Evolutionary conservation across 345 rosid species (phyloP), one percentile per base, ranked within the genome.

Genomic region (Triadica sebifera): DNA sequence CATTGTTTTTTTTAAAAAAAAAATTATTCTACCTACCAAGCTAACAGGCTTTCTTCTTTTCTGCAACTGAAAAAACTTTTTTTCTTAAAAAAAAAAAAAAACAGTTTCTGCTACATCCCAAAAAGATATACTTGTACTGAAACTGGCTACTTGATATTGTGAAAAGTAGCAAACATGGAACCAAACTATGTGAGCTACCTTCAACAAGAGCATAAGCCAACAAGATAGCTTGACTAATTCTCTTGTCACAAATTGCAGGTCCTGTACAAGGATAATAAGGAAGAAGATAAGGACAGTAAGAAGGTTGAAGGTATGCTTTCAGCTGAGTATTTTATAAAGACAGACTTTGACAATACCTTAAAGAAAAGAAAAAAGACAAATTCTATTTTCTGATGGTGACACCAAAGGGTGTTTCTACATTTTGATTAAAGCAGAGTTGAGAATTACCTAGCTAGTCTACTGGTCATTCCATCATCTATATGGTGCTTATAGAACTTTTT

Each of bases 261-360:
- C 79, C 86, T 92, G 64, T 77, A 83, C 51, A 75, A 71, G 68
- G 77, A 78, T 58, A 79, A 70, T 73, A 69, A 72, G 47, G 83
- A 83, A 76, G 89, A 85, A 77, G 81, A 77, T 63, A 79, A 71
- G 65, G 65, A 75, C 4, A 77, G 39, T 19, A 77, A 78, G 77
- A 87, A 56, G 65, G 70, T 77, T 71, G 75, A 72, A 82, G 91
- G 90, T 88, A 86, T 51, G 78, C 63, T 25, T 65, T 77, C 76
- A 61, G 65, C 29, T 12, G 5, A 34, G 9, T n/a, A 46, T 2
- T 12, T 58, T 7, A 66, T 20, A 41, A 39, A 43, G 59, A 67
- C 45, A 38, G 34, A 41, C 52, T 38, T 25, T 46, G 38, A 45
- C 5, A 24, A 70, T 37, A 64, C 64, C 15, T 19, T 20, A 24